Conservation (phyloP, 1,284 basidiomycete species). For the Megacollybia platyphylla region DNA sequence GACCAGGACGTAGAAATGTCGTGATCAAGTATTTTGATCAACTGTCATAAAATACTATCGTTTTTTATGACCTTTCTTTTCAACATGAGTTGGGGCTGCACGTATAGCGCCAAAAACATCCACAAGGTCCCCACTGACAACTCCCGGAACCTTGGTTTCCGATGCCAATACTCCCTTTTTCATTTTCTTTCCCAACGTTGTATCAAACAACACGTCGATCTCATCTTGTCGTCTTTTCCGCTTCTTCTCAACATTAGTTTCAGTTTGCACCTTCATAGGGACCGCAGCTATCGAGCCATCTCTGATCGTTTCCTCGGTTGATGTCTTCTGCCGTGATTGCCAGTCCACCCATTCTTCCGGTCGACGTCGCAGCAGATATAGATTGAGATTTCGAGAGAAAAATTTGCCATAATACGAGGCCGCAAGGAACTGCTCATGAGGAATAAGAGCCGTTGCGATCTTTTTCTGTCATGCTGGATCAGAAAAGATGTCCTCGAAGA, state of each 20-base stretch:
- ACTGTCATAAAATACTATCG: not conserved
- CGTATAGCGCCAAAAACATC: slow-evolving; percentile 31
- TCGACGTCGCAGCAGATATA: slow-evolving; percentile 67
- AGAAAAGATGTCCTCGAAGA: slow-evolving; percentile 1
- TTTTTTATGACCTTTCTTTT: not conserved
- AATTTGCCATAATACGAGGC: slow-evolving; percentile 79
- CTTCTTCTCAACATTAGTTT: slow-evolving; percentile 7
- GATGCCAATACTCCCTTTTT: slow-evolving; percentile 32
- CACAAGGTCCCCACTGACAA: slow-evolving; percentile 13
- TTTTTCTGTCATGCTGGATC: slow-evolving; percentile 51
- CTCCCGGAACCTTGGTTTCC: not conserved
- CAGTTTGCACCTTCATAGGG: slow-evolving; percentile 7
- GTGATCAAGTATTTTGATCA: slow-evolving; percentile 14
- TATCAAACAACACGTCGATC: slow-evolving; percentile 60
- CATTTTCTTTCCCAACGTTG: slow-evolving; percentile 39
- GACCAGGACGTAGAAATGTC: slow-evolving; percentile 50
- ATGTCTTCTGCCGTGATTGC: slow-evolving; percentile 16
- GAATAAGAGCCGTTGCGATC: slow-evolving; percentile 69
- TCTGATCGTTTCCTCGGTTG: slow-evolving; percentile 3
- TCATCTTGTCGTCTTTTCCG: slow-evolving; percentile 27
- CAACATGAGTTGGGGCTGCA: slow-evolving; percentile 17
- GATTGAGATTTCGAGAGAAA: slow-evolving; percentile 68
- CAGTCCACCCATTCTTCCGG: slow-evolving; percentile 75
- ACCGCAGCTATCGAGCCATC: slow-evolving; percentile 1
- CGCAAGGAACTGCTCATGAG: slow-evolving; percentile 58